Base-by-base conservation (phyloP, 345 rosid genomes). In the Camelina sativa region DNA sequence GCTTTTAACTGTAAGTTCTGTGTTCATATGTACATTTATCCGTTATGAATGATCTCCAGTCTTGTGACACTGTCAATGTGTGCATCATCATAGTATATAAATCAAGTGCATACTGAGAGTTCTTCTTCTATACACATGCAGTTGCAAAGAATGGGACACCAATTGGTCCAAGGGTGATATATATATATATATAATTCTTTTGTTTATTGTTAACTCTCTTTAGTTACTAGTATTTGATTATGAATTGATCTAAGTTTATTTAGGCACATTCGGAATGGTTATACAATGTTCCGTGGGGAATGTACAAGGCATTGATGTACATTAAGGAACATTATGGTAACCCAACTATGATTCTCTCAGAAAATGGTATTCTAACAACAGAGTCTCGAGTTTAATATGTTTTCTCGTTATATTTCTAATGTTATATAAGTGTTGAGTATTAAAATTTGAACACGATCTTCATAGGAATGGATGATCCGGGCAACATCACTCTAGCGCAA, bases 281-380 rank as follows among this genome's bases (percentile, higher is more conserved):
- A 41, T 95, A 95, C 75, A 81, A 85, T 56, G 99, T 95, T 34
- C 99, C 99, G 41, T 92, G 98, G 98, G 99, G 99, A 2, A 71
- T 95, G 87, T 95, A 90, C 86, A 95, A 95, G 82, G 84, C 93
- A 34, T 65, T 95, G 72, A 92, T 85, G 80, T 92, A 95, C 76
- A 83, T 95, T 16, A 92, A 95, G 76, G 97, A 90, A 77, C 83
- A 13, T 5, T 95, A 95, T 17, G 87, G 92, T 13, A 95, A 95
- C 81, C 98, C 97, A 0, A 81, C 88, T 0, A 82, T 95, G 63
- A 81, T 95, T 63, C 79, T 95, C 32, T 83, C 99, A 0, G 98
- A 95, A 84, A 95, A 95, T 60, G 98, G 99, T 95, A 83, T 32
- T 13, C 8, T 19, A 60, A 12, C 41, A 9, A 9, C 0, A 11